Evolutionary conservation across 208 protist species (phyloP), one percentile per base, ranked within the genome.

Genomic region (Trypanosoma caninum): DNA sequence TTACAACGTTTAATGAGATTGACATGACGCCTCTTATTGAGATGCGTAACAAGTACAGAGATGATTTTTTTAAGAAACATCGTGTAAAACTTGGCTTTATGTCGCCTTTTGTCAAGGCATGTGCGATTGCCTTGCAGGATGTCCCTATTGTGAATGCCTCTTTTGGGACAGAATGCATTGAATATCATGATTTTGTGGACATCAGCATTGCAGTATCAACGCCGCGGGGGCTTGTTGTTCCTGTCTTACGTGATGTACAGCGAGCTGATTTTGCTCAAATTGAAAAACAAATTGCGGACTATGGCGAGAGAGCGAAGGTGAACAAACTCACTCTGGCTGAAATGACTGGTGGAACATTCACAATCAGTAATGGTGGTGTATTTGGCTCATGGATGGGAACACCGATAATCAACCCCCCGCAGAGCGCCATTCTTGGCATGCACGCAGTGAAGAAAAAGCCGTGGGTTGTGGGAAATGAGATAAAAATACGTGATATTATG

Each of bases 1-100:
- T 99, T 35, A 99, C 98, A 18, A 99, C 98, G 28, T 99, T 99
- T 87, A 98, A 99, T 67, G 98, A 99, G 77, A 95, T 99, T 68
- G 98, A 99, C 80, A 97, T 98, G 95, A 96, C 82, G 16, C 87
- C 83, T 10, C 78, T 99, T 13, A 98, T 98, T 31, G 69, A 93
- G 59, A 47, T 99, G 67, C 89, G 98, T 46, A 88, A 93, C 41
- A 89, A 95, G 69, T 97, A 98, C 93, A 98, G 99, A 79, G 98
- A 99, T 47, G 91, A 90, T 23, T 99, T 99, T 69, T 62, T 86
- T 40, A 95, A 99, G 84, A 97, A 98, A 74, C 97, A 99, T 78
- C 94, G 89, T 55, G 85, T 98, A 28, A 99, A 99, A 86, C 82
- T 99, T 10, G 98, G 98, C 22, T 98, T 99, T 74, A 99, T 99